Percentiles rank a stretch among this genome's conserved stretches.
Evolutionary conservation across 2,329 filamentous ascomycete species (phyloP).

Genomic region (Cercospora zeina): DNA sequence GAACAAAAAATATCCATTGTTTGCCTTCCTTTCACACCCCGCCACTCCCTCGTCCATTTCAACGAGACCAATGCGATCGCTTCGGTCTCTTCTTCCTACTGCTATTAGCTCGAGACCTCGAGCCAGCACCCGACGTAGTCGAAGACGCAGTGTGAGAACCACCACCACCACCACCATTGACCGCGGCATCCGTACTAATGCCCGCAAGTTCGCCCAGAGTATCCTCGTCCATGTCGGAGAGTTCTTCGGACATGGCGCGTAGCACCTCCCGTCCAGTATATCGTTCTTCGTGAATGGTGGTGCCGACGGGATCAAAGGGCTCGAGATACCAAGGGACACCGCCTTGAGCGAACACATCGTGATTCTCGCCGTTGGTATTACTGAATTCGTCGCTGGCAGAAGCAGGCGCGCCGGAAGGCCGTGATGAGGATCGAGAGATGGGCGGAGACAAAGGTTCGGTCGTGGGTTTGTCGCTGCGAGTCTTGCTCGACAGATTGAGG

Average conservation of each 20-base stretch:
- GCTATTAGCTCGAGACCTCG: slow-evolving; percentile 8
- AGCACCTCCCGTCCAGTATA: slow-evolving; percentile 73
- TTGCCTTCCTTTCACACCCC: no score
- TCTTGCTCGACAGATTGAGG: slow-evolving; percentile 20
- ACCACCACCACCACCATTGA: slow-evolving; percentile 17
- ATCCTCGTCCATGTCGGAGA: slow-evolving; percentile 90
- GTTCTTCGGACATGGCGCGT: slow-evolving; percentile 69
- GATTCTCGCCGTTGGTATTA: slow-evolving; percentile 40
- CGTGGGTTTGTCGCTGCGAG: slow-evolving; percentile 31
- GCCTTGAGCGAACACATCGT: slow-evolving; percentile 58
- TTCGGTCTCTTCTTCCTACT: slow-evolving; percentile 20
- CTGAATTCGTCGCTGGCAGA: slow-evolving; percentile 25
- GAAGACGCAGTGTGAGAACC: slow-evolving; percentile 8
- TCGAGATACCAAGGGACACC: slow-evolving; percentile 88
- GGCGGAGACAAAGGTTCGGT: slow-evolving; percentile 41
- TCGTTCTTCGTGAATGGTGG: slow-evolving; percentile 73
- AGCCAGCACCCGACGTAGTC: neutral
- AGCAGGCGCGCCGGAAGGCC: slow-evolving; percentile 19
- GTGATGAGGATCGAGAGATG: slow-evolving; percentile 33
- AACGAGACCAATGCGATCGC: slow-evolving; percentile 23
- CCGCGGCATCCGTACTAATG: slow-evolving; percentile 26
- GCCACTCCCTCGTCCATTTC: neutral
- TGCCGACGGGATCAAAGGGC: slow-evolving; percentile 75
- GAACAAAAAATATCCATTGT: no score
- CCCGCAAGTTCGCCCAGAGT: slow-evolving; percentile 65